Conservation (phyloP, 345 rosid species). For the Rhodamnia rubescens region DNA sequence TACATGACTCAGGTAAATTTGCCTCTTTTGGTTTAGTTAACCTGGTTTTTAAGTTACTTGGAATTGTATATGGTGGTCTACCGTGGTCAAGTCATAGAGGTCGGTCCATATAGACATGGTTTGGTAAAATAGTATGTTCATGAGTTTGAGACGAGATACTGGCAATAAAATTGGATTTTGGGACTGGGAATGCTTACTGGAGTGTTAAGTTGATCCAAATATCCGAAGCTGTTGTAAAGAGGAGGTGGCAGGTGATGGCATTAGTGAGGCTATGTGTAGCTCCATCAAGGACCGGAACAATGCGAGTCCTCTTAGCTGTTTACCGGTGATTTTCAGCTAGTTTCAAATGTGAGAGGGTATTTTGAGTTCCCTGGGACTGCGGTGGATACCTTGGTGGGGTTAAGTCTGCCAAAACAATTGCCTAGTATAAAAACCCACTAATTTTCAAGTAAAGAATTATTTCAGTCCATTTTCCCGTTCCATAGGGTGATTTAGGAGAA, state of each 20-base stretch:
- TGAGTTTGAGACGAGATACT: neutral
- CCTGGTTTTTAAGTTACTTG: neutral
- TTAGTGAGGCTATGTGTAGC: neutral
- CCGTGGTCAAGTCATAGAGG: neutral
- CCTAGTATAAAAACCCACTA: neutral
- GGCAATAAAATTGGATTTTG: neutral
- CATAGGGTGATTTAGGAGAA: neutral
- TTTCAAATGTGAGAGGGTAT: neutral
- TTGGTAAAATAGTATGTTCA: too few relatives aligned
- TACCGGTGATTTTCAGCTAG: neutral
- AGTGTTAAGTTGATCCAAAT: neutral
- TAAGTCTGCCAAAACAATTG: neutral
- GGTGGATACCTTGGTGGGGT: neutral
- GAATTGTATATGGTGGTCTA: neutral
- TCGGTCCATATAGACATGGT: too few relatives aligned
- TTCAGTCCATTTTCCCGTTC: neutral
- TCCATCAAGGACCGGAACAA: neutral
- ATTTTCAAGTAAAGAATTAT: neutral
- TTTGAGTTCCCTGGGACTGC: neutral
- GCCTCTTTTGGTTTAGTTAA: neutral
- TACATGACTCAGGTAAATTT: constrained; percentile 69
- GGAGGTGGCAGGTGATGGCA: neutral
- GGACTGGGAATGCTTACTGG: neutral
- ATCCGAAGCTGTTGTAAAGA: neutral
- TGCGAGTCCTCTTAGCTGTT: neutral